Evolutionary conservation across 148 eudicot species (phyloP).

Genomic region (Nepenthes mirabilis): DNA sequence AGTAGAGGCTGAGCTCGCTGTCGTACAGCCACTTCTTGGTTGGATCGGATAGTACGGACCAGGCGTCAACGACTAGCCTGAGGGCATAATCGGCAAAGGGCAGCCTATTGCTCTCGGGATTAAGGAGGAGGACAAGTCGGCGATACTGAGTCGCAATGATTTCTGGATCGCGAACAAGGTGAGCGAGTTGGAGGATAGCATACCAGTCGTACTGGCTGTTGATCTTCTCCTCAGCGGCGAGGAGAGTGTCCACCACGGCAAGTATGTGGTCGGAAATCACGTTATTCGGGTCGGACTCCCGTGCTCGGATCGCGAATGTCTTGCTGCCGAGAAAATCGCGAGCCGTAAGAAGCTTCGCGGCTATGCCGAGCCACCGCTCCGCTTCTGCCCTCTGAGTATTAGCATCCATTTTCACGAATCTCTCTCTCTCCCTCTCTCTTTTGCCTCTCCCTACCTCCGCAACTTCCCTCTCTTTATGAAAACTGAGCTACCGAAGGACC

Average conservation of each 20-base stretch:
- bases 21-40: conserved; percentile 47
- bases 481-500: background rate
- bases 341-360: conserved; percentile 52
- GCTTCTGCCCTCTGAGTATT: conserved; percentile 49
- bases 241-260: conserved; percentile 63
- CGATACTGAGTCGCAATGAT: conserved; percentile 42
- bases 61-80: conserved; percentile 53
- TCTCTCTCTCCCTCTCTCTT: conserved; percentile 2
- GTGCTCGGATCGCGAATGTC: conserved; percentile 73
- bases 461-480: background rate
- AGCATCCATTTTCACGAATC: conserved; percentile 28
- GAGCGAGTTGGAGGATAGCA: conserved; percentile 50
- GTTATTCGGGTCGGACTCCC: conserved; percentile 69
- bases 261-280: conserved; percentile 51
- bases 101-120: conserved; percentile 39
- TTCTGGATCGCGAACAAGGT: conserved; percentile 31
- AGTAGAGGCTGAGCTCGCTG: conserved; percentile 18
- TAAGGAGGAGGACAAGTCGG: conserved; percentile 31
- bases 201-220: conserved; percentile 47
- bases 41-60: conserved; percentile 61
- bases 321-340: conserved; percentile 61
- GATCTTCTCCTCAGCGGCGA: conserved; percentile 60
- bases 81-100: conserved; percentile 57
- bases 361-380: conserved; percentile 69
- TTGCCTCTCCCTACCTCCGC: conserved; percentile 8